Evolutionary conservation across 2,329 filamentous ascomycete genomes (phyloP), one percentile per base, ranked within the genome.

Genomic region (Periconia macrospinosa): DNA sequence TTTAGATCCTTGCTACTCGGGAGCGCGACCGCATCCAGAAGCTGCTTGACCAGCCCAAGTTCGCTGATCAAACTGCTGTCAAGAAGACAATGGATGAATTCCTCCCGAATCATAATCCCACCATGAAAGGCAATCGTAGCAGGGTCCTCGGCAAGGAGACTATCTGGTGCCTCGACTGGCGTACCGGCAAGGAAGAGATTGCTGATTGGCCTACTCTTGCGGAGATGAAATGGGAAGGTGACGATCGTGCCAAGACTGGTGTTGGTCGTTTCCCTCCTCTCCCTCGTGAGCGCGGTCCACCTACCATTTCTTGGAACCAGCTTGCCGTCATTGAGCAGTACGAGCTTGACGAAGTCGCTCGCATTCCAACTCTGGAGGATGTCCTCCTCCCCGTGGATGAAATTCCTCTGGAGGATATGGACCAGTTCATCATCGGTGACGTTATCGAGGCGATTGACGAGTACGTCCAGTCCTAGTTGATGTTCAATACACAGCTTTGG

Each of bases 171-270:
- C 18, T 40, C 0, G 56, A 72, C 44, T 73, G 70, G 67, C 18
- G 55, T 40, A 63, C 66, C 30, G 65, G 65, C 14, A 72, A 73
- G 43, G 64, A 71, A 2, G 66, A 72, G 47, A 59, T 76, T 30
- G 70, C 76, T 0, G 68, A 70, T 1, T 80, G 75, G 75, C 78
- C 78, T 0, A 61, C 62, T 11, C 42, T 60, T 6, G 61, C 70
- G 11, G 78, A 80, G 65, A 65, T 75, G 65, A 77, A 77, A 56
- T 79, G 78, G 71, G 78, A 80, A 56, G 78, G 78, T 0, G 74
- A 78, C 41, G 77, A 77, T 30, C 74, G 78, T 11, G 75, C 78
- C 14, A 72, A 76, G 41, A 79, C 76, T 2, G 65, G 63, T 33
- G 69, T 73, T 42, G 76, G 76, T 19, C 63, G 78, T 17, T 79